phyloP scores from a whole-genome alignment of 139 green algal genomes.

The Coelastrella sp. region DNA sequence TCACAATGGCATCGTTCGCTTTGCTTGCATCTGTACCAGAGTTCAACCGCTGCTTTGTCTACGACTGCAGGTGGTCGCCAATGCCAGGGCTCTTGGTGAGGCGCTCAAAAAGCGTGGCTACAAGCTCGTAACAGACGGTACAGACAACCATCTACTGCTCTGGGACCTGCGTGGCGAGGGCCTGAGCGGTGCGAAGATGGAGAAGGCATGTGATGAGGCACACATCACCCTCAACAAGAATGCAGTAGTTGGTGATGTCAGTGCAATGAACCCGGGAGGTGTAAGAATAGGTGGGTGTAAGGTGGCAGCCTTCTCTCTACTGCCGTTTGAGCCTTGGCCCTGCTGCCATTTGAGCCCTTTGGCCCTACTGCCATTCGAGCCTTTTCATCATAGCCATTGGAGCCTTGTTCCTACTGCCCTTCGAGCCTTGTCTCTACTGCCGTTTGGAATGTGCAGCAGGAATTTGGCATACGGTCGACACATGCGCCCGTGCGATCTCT shows the following conservation, averaged over 20 bases:
- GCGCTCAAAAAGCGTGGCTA: constrained; percentile 81
- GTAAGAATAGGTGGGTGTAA: constrained; percentile 87
- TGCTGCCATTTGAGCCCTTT: too few relatives aligned
- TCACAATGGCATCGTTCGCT: too few relatives aligned
- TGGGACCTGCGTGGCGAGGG: constrained; percentile 83
- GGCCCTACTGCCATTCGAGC: too few relatives aligned
- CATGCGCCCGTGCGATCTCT: too few relatives aligned
- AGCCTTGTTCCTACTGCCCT: too few relatives aligned
- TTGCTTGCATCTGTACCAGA: too few relatives aligned
- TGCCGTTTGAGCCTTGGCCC: too few relatives aligned
- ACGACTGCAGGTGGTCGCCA: constrained; percentile 76
- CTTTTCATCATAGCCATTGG: too few relatives aligned
- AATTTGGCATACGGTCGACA: too few relatives aligned
- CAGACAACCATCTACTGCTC: constrained; percentile 97
- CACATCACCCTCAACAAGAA: constrained; percentile 99
- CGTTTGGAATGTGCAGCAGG: too few relatives aligned
- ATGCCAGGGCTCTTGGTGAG: constrained; percentile 81
- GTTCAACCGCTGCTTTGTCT: neutral
- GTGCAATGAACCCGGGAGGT: constrained; percentile 94
- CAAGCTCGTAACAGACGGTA: constrained; percentile 90
- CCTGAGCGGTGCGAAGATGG: constrained; percentile 73
- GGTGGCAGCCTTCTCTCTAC: too few relatives aligned
- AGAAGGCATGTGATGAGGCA: constrained; percentile 92
- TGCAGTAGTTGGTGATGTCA: constrained; percentile 88
- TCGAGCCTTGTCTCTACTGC: too few relatives aligned